Conservation (phyloP, 495 filamentous ascomycete genomes). For the Clavariopsis aquatica region DNA sequence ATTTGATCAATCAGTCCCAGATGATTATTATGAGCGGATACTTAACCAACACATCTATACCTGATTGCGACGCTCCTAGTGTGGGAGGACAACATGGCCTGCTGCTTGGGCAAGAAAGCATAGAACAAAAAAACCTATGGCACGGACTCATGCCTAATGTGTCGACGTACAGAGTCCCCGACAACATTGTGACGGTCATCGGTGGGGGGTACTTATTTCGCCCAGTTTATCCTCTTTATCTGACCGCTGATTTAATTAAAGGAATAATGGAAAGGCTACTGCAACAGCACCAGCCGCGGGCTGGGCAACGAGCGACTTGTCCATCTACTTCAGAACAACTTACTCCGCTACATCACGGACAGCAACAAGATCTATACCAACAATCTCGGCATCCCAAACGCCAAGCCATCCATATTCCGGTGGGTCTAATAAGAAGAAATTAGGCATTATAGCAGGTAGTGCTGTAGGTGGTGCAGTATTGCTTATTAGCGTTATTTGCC, state of each 20-base stretch:
- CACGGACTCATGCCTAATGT: slow-evolving; percentile 44
- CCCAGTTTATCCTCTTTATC: too few relatives aligned
- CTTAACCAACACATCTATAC: slow-evolving; percentile 41
- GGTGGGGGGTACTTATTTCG: too few relatives aligned
- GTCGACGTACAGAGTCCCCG: slow-evolving; percentile 48
- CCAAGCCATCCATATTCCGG: too few relatives aligned
- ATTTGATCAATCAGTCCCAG: slow-evolving; percentile 48
- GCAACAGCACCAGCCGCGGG: slow-evolving; percentile 2
- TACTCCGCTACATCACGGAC: slow-evolving; percentile 8
- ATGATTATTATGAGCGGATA: slow-evolving; percentile 53
- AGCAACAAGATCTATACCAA: slow-evolving; percentile 2
- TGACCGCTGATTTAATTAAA: too few relatives aligned
- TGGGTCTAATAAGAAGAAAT: too few relatives aligned
- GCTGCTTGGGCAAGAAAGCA: slow-evolving; percentile 47
- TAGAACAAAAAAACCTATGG: slow-evolving; percentile 45
- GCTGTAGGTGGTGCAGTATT: too few relatives aligned
- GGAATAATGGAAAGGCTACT: slow-evolving; percentile 13
- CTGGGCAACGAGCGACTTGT: slow-evolving; percentile 5
- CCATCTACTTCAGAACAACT: background rate
- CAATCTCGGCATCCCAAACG: too few relatives aligned
- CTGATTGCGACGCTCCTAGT: slow-evolving; percentile 39
- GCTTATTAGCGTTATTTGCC: too few relatives aligned
- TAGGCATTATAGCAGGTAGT: too few relatives aligned
- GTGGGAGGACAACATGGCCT: slow-evolving; percentile 49
- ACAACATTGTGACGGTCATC: slow-evolving; percentile 45